Conservation (phyloP, 257 asterid genomes). For the Marsdenia floribunda region DNA sequence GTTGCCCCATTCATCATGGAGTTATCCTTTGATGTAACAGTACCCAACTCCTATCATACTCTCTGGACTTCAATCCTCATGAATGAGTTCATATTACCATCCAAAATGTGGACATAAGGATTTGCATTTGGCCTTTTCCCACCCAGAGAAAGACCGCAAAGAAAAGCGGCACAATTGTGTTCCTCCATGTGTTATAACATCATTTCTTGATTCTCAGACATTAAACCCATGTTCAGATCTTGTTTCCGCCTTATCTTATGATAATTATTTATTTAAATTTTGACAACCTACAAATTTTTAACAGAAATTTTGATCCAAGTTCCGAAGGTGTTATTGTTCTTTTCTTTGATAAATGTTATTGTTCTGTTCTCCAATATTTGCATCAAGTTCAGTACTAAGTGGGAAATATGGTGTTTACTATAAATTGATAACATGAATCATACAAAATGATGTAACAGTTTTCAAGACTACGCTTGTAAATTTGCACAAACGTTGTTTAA, state of each 20-base stretch:
- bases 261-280: no score
- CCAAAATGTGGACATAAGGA: background rate
- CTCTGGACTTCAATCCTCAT: background rate
- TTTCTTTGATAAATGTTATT: no score
- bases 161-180: background rate
- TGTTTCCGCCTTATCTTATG: no score
- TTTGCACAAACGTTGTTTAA: constrained; percentile 12
- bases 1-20: constrained; percentile 17
- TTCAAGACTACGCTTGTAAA: constrained; percentile 3
- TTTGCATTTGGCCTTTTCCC: background rate
- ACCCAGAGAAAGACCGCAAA: background rate
- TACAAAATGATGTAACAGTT: constrained; percentile 5
- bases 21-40: constrained; percentile 9
- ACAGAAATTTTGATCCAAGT: background rate
- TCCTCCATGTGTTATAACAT: no score
- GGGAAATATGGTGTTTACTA: background rate
- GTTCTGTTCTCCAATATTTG: background rate
- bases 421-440: background rate
- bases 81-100: background rate
- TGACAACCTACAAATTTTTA: no score
- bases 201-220: no score
- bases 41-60: background rate
- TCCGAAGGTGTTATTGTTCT: no score
- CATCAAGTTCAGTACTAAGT: background rate
- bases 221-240: no score